These are phyloP conservation scores for Berkeleyomyces rouxiae DNA, from an alignment of 2,329 filamentous ascomycete genomes.

Conservation along the genomic window DNA sequence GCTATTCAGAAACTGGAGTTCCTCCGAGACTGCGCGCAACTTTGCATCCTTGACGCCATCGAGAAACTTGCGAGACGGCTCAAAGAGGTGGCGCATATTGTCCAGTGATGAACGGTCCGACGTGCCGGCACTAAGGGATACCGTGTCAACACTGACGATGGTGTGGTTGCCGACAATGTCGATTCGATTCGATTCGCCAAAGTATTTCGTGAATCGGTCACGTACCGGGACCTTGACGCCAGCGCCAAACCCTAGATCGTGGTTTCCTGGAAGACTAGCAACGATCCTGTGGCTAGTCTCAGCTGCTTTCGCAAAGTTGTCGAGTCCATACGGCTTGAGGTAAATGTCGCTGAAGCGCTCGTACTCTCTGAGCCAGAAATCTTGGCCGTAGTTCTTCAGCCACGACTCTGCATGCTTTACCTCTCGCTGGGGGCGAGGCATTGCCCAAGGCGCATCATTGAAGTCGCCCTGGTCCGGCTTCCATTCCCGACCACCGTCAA, in stretches of 20 bases:
- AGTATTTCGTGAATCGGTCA: slow-evolving; percentile 70
- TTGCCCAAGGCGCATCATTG: slow-evolving; percentile 42
- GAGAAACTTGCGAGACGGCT: slow-evolving; percentile 61
- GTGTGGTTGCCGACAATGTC: slow-evolving; percentile 91
- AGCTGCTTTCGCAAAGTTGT: slow-evolving; percentile 36
- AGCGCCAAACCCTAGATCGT: slow-evolving; percentile 80
- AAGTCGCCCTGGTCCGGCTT: slow-evolving; percentile 48
- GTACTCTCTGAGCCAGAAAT: slow-evolving; percentile 80
- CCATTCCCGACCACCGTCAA: slow-evolving; percentile 95
- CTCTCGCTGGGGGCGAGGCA: slow-evolving; percentile 34
- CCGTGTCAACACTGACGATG: slow-evolving; percentile 77
- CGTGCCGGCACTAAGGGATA: slow-evolving; percentile 63
- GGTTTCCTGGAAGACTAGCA: slow-evolving; percentile 78
- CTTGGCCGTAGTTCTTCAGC: slow-evolving; percentile 59
- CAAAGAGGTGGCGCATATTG: slow-evolving; percentile 49
- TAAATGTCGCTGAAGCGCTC: slow-evolving; percentile 75
- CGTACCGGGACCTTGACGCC: slow-evolving; percentile 69
- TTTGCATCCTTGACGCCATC: slow-evolving; percentile 47
- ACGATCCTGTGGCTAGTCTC: slow-evolving; percentile 62
- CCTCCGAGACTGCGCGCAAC: slow-evolving; percentile 48
- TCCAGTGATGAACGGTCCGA: slow-evolving; percentile 34
- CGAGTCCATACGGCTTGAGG: slow-evolving; percentile 34
- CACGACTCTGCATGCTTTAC: slow-evolving; percentile 43
- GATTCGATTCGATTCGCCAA: slow-evolving; percentile 80
- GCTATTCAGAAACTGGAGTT: slow-evolving; percentile 43